Evolutionary conservation across 805 yeast genomes (phyloP).

Genomic region (Myxozyma neglecta): DNA sequence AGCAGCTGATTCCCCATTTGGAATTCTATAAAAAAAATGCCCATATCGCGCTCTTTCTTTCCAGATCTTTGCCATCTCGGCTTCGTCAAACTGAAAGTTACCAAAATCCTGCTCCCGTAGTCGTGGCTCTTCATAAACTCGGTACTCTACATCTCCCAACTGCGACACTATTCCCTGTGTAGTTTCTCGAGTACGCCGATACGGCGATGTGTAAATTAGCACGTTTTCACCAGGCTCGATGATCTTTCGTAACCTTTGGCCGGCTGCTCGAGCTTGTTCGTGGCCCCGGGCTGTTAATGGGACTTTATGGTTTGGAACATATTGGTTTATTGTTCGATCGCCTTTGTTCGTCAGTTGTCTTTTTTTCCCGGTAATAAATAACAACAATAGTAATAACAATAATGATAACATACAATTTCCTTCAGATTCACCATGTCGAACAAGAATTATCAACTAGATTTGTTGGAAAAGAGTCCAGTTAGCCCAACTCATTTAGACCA

Average conservation of each 20-base stretch:
- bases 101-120: slow-evolving; percentile 96
- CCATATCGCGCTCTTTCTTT: slow-evolving; percentile 85
- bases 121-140: slow-evolving; percentile 81
- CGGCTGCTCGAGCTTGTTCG: slow-evolving; percentile 42
- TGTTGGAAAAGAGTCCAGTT: not conserved
- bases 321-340: slow-evolving; percentile 76
- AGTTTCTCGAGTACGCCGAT: slow-evolving; percentile 80
- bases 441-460: slow-evolving; percentile 64
- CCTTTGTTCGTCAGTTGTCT: slow-evolving; percentile 34
- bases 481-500: no score
- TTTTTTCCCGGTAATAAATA: no score
- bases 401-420: slow-evolving; percentile 56
- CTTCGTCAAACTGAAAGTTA: slow-evolving; percentile 73
- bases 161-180: slow-evolving; percentile 67
- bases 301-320: slow-evolving; percentile 77
- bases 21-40: slow-evolving; percentile 82
- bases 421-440: slow-evolving; percentile 91
- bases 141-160: slow-evolving; percentile 50
- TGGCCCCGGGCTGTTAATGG: slow-evolving; percentile 72
- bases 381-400: not conserved
- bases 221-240: slow-evolving; percentile 56
- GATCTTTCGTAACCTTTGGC: slow-evolving; percentile 39
- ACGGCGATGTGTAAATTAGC: slow-evolving; percentile 83
- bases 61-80: slow-evolving; percentile 80
- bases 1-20: slow-evolving; percentile 94